Base-by-base conservation (phyloP, 208 protist genomes). In the Trypanosomatidae sp. region DNA sequence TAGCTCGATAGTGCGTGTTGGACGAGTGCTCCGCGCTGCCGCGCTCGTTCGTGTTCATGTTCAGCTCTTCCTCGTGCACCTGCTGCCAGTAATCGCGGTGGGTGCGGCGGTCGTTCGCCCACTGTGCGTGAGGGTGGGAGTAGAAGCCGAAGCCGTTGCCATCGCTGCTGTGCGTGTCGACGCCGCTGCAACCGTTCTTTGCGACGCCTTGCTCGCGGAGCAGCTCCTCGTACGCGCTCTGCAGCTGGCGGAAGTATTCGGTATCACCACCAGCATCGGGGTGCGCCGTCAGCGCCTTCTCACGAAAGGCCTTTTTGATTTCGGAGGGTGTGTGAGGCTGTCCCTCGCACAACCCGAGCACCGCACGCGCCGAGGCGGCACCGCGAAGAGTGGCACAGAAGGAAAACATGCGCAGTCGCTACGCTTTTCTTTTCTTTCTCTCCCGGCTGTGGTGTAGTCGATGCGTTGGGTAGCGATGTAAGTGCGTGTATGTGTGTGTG, bases 211-310 rank as follows among this genome's bases (percentile, higher is more conserved):
- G 59, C 25, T 76, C 70, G n/a, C 47, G 56, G 19, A 81, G 76
- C 0, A 95, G 85, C 12, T 75, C 65, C 50, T 88, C 77, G 67
- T 94, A 89, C 10, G 86, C 89, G 19, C 79, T 69, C n/a, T 79
- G 71, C 3, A 95, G 55, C 55, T 80, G 53, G 17, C 86, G 77
- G 77, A 91, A 94, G 46, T 70, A 22, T n/a, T 55, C 55, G 3
- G 69, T 50, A 12, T 86, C 84, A 4, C 76, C 78, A 22, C 76
- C 70, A 69, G 82, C 67, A 69, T 94, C 89, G 46, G 89, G 89
- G 75, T 91, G 89, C 53, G 84, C 68, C 30, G 77, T 68, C 43
- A 91, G 71, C 19, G 85, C 86, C 73, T 80, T 86, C 39, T 81
- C 71, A 22, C 73, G 77, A 66, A 88, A 91, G 33, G 86, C 89